Percentiles rank a stretch among this genome's conserved stretches.
These are phyloP conservation scores for Corylus heterophylla DNA, from an alignment of 306 rosid species.

Conservation along the genomic window DNA sequence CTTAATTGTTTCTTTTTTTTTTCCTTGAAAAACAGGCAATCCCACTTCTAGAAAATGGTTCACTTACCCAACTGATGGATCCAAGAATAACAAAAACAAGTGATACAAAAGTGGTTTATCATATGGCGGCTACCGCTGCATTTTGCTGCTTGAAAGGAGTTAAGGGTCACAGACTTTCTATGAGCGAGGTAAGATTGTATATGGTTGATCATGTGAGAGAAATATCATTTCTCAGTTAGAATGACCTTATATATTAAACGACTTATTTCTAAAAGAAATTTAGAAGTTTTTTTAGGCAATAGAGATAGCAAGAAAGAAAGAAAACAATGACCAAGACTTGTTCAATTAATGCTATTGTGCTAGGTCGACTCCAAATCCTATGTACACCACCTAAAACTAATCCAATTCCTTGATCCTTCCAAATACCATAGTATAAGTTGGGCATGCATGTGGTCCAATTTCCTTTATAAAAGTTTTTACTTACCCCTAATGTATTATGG, in stretches of 20 bases:
- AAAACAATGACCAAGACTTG: too few relatives aligned
- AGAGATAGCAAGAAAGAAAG: too few relatives aligned
- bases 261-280: too few relatives aligned
- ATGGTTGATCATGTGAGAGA: not conserved
- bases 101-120: slow-evolving; percentile 16
- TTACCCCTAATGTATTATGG: too few relatives aligned
- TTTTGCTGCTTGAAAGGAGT: slow-evolving; percentile 24
- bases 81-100: slow-evolving; percentile 22
- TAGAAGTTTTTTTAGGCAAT: too few relatives aligned
- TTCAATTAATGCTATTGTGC: too few relatives aligned
- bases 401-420: not conserved
- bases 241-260: too few relatives aligned
- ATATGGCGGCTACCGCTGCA: slow-evolving; percentile 38
- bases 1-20: too few relatives aligned
- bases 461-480: not conserved
- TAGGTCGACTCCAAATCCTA: too few relatives aligned
- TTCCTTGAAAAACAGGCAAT: slow-evolving; percentile 19
- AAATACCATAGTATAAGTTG: not conserved
- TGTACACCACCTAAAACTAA: not conserved
- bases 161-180: slow-evolving; percentile 17
- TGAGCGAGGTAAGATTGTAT: slow-evolving; percentile 27
- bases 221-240: not conserved
- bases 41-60: slow-evolving; percentile 27
- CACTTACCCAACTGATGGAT: slow-evolving; percentile 27
- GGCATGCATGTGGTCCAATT: not conserved